Percentiles rank a stretch among this genome's conserved stretches.
These are phyloP conservation scores for Kernera saxatilis DNA, from an alignment of 345 rosid genomes.

Conservation along the genomic window DNA sequence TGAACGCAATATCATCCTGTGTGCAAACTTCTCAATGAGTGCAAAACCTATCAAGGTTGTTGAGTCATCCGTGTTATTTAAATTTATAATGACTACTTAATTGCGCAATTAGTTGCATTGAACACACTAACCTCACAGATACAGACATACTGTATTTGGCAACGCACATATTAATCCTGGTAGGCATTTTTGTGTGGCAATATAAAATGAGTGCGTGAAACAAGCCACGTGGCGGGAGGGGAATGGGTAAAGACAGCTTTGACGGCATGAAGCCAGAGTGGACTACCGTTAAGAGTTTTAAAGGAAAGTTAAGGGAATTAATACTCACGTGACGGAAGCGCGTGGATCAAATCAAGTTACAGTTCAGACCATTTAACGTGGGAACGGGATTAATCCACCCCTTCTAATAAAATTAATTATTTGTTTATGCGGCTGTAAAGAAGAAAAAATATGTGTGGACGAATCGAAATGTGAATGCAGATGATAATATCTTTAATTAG, in stretches of 20 bases:
- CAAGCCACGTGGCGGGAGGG: conserved; percentile 9
- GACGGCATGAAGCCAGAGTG: conserved; percentile 22
- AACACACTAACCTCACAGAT: conserved; percentile 1
- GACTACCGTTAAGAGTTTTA: not conserved
- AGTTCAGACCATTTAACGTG: conserved; percentile 16
- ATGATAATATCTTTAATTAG: conserved; percentile 22
- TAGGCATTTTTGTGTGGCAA: not conserved
- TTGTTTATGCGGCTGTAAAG: conserved; percentile 23
- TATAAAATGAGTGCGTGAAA: conserved; percentile 12
- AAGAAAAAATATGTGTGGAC: not conserved
- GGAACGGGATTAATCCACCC: not conserved
- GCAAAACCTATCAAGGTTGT: not conserved
- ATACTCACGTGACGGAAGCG: conserved; percentile 15
- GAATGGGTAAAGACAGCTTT: conserved; percentile 17
- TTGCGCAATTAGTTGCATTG: conserved; percentile 3
- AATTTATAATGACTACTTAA: not conserved
- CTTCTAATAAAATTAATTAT: not conserved
- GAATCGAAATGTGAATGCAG: conserved; percentile 9
- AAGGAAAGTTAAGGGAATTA: not conserved
- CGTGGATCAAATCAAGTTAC: conserved; percentile 11
- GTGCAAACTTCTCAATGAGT: not conserved
- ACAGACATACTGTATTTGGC: not conserved
- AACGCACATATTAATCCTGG: not conserved
- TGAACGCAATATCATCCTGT: not conserved
- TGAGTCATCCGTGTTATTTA: not conserved